phyloP scores from a whole-genome alignment of 352 stramenopile genomes.

The Globisporangium megalacanthum region DNA sequence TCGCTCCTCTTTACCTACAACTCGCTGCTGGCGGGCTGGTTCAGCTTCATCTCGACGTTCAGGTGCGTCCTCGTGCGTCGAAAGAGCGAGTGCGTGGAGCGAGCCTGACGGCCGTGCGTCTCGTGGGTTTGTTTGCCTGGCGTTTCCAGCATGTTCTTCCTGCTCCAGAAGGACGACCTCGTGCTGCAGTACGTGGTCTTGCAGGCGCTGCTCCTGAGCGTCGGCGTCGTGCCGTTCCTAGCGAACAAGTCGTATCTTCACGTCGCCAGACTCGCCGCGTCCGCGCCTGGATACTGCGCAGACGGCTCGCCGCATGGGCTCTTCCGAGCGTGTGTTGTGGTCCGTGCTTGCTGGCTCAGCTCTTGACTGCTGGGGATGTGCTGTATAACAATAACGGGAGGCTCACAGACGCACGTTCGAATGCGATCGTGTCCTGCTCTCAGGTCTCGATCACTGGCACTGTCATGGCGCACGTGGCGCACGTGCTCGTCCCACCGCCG shows the following conservation, averaged over 20 bases:
- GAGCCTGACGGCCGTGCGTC: not conserved
- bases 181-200: conserved; percentile 67
- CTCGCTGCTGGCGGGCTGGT: conserved; percentile 63
- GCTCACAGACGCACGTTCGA: not conserved
- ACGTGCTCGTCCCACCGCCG: conserved; percentile 39
- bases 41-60: conserved; percentile 76
- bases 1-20: conserved; percentile 76
- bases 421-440: not conserved
- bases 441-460: conserved; percentile 58
- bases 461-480: conserved; percentile 46
- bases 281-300: conserved; percentile 31
- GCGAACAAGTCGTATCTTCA: conserved; percentile 26
- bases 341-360: conserved; percentile 18
- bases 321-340: conserved; percentile 40
- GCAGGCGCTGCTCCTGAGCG: conserved; percentile 36
- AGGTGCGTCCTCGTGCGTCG: conserved; percentile 33
- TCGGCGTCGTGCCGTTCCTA: conserved; percentile 46
- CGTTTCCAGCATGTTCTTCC: conserved; percentile 70
- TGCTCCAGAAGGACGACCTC: conserved; percentile 78
- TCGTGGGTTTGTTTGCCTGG: not conserved
- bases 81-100: not conserved
- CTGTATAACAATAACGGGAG: not conserved
- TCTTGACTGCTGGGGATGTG: not conserved
- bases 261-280: conserved; percentile 5
- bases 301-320: conserved; percentile 29